Conservation (phyloP, 371 early-diverging fungal genomes). For the Mortierella polycephala region DNA sequence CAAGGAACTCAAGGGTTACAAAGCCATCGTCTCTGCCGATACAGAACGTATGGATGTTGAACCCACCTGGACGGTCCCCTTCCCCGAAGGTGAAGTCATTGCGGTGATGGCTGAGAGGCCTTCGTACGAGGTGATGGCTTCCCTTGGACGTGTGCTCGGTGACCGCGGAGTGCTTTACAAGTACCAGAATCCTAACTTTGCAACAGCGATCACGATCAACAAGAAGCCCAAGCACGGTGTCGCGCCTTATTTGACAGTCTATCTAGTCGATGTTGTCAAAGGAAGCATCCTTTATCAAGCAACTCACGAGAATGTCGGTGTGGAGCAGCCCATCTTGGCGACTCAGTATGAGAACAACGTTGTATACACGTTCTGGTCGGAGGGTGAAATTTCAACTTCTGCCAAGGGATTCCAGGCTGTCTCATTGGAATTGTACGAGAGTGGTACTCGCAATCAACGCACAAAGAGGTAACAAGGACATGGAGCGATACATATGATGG, state of each 20-base stretch:
- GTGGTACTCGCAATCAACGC: slow-evolving; percentile 77
- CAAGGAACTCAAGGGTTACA: slow-evolving; percentile 60
- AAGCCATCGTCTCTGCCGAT: slow-evolving; percentile 61
- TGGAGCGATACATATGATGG: too few species aligned
- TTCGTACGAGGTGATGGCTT: slow-evolving; percentile 65
- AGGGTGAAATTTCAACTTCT: slow-evolving; percentile 57
- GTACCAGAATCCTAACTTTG: slow-evolving; percentile 92
- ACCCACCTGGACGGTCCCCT: slow-evolving; percentile 68
- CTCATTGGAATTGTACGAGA: slow-evolving; percentile 89
- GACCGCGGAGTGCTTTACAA: slow-evolving; percentile 96
- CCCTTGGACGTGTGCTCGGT: slow-evolving; percentile 91
- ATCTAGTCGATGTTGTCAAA: slow-evolving; percentile 88
- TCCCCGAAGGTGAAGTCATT: slow-evolving; percentile 69
- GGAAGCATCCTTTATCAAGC: slow-evolving; percentile 83
- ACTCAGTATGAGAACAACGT: slow-evolving; percentile 89
- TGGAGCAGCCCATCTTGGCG: slow-evolving; percentile 60
- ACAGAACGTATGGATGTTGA: slow-evolving; percentile 63
- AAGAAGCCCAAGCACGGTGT: slow-evolving; percentile 21
- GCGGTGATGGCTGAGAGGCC: slow-evolving; percentile 58
- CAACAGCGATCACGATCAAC: slow-evolving; percentile 71
- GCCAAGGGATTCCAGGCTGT: slow-evolving; percentile 70
- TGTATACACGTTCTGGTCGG: slow-evolving; percentile 91
- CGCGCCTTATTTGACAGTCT: slow-evolving; percentile 61
- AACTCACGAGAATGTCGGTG: slow-evolving; percentile 73
- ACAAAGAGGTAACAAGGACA: slow-evolving; percentile 64